Base-by-base conservation (phyloP, 108 stramenopile genomes). In the Bacterosira constricta region DNA sequence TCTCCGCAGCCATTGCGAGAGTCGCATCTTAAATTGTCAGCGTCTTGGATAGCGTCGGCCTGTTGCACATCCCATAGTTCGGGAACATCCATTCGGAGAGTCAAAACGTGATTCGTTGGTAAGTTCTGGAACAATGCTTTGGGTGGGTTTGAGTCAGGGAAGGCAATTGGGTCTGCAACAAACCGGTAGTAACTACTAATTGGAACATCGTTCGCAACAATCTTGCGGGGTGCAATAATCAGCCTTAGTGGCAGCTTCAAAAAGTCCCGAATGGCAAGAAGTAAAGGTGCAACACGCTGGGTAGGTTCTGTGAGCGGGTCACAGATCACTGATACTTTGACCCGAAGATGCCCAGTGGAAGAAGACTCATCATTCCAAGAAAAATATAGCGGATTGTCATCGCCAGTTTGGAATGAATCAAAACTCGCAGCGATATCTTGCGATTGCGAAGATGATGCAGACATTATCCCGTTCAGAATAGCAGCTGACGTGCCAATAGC, bases 41-140 rank as follows among this genome's bases (percentile, higher is more conserved):
- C 79, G 80, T 99, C 99, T 66, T 96, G 96, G 8, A 90, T 54
- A n/a, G 90, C 81, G 20, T 63, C 18, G n/a, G 72, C 63, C 55
- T 96, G 89, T 53, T 98, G 97, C 23, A 98, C 93, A 80, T 97
- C 93, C 97, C 97, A 99, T 25, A 93, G 75, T 74, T 98, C 97
- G 0, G 99, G 97, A 10, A 97, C 89, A 79, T 97, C 97, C 80
- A 98, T 85, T 58, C 96, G 84, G 7, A 97, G 65, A n/a, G 99
- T 99, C 49, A 99, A 79, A 32, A 95, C 67, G 49, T 97, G 97
- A 13, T 91, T 74, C 18, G 77, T 77, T 4, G 98, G 98, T 29
- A 99, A 87, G 47, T 87, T 80, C 17, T 81, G 65, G 66, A 99
- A 98, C 30, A 64, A 46, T 3, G 97, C 97, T 36, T 49, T 62